Evolutionary conservation across 345 rosid species (phyloP).

Genomic region (Bretschneidera sinensis): DNA sequence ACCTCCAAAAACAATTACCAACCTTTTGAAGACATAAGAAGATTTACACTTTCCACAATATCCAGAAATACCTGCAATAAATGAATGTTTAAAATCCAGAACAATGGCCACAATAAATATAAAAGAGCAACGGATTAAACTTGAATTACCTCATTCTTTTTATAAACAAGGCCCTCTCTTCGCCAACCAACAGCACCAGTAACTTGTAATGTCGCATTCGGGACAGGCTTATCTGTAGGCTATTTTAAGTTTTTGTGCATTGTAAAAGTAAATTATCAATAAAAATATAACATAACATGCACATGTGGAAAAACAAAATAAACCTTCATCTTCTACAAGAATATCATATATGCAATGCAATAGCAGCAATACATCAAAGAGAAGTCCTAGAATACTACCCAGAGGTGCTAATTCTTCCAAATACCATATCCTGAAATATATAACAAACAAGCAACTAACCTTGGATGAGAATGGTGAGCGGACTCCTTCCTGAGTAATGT

Average conservation of each 20-base stretch:
- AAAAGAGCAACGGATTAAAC: constrained; percentile 3
- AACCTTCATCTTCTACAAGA: not conserved
- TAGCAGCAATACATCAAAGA: not conserved
- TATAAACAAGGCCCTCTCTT: constrained; percentile 93
- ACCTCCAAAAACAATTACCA: constrained; percentile 7
- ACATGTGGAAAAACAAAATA: constrained; percentile 9
- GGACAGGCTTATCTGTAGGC: constrained; percentile 89
- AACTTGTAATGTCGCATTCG: constrained; percentile 98
- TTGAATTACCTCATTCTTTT: constrained; percentile 83
- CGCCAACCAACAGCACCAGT: constrained; percentile 99
- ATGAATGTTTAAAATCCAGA: constrained; percentile 17
- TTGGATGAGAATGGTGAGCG: constrained; percentile 96
- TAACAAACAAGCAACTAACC: constrained; percentile 39
- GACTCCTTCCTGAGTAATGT: constrained; percentile 97
- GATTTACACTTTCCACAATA: constrained; percentile 98
- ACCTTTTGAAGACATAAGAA: constrained; percentile 99
- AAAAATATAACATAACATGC: constrained; percentile 2
- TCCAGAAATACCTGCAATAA: constrained; percentile 81
- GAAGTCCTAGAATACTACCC: too few species aligned
- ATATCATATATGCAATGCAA: not conserved
- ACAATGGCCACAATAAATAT: constrained; percentile 3
- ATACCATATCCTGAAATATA: too few species aligned
- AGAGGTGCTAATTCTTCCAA: too few species aligned
- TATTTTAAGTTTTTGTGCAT: constrained; percentile 18
- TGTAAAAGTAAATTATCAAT: constrained; percentile 6